Conservation (phyloP, 331 rosid species). For the Erythrophleum ivorense region DNA sequence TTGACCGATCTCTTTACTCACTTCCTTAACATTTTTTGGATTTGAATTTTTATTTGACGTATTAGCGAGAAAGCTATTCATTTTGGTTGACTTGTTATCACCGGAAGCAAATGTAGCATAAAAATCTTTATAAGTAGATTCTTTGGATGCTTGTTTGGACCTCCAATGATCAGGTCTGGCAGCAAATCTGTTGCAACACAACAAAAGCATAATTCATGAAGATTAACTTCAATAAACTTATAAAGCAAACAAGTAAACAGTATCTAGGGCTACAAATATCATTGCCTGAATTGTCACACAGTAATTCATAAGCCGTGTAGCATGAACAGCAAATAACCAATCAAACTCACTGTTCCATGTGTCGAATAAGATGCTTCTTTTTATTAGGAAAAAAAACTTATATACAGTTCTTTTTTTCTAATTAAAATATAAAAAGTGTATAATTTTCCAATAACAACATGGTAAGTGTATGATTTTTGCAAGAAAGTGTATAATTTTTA, state of each 20-base stretch:
- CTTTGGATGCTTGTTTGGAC: conserved; percentile 81
- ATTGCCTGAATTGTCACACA: conserved; percentile 11
- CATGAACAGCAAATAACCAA: conserved; percentile 9
- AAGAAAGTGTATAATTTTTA: neutral
- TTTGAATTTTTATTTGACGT: conserved; percentile 48
- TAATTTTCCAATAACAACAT: neutral
- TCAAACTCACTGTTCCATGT: neutral
- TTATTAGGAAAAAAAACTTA: neutral
- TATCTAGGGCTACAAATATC: conserved; percentile 11
- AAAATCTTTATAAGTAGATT: conserved; percentile 73
- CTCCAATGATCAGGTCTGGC: conserved; percentile 88
- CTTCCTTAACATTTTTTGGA: conserved; percentile 56
- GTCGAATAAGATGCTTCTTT: neutral
- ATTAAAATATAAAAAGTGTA: neutral
- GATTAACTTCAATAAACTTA: conserved; percentile 24
- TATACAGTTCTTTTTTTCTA: neutral
- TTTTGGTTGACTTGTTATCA: conserved; percentile 52
- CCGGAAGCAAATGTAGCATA: conserved; percentile 68
- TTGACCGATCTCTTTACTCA: conserved; percentile 70
- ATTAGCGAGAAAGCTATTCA: conserved; percentile 57
- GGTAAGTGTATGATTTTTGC: neutral
- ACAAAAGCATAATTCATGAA: conserved; percentile 25
- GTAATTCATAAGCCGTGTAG: conserved; percentile 30
- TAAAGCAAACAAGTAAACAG: conserved; percentile 25
- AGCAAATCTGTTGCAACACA: conserved; percentile 63